phyloP scores from a whole-genome alignment of 2,329 filamentous ascomycete genomes.

The Alternaria sp. region DNA sequence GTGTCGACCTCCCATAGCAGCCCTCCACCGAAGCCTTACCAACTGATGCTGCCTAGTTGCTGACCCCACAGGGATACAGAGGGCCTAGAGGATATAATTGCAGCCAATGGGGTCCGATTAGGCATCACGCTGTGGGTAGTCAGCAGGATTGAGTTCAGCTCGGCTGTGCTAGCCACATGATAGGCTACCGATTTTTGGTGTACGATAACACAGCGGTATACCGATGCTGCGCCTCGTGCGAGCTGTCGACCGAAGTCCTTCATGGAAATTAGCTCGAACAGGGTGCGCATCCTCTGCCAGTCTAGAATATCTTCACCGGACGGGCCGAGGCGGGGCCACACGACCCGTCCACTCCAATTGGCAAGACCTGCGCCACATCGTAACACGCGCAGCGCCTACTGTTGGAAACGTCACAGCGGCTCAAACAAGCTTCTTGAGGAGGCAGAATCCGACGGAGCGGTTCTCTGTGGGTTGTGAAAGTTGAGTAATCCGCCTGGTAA shows the following conservation, averaged over 20 bases:
- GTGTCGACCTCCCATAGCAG: background rate
- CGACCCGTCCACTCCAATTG: background rate
- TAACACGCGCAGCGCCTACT: background rate
- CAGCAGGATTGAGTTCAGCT: slow-evolving; percentile 12
- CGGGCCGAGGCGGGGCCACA: background rate
- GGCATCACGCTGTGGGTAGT: background rate
- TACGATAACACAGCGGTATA: background rate
- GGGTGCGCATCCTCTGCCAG: background rate
- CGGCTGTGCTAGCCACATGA: slow-evolving; percentile 13
- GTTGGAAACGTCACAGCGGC: background rate
- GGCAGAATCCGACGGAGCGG: background rate
- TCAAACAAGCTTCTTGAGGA: background rate
- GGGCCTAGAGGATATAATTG: background rate
- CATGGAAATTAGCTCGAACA: background rate
- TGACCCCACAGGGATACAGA: slow-evolving; percentile 9
- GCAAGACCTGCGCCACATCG: background rate
- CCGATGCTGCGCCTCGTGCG: slow-evolving; percentile 2
- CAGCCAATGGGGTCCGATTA: background rate
- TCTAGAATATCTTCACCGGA: background rate
- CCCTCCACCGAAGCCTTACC: slow-evolving; percentile 3
- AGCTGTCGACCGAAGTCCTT: background rate
- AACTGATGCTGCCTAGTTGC: slow-evolving; percentile 9
- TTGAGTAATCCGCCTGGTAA: background rate
- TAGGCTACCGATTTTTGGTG: background rate
- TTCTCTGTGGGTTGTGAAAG: background rate